Evolutionary conservation across 306 rosid species (phyloP), one percentile per base, ranked within the genome.

Genomic region (Rubus parviflorus): DNA sequence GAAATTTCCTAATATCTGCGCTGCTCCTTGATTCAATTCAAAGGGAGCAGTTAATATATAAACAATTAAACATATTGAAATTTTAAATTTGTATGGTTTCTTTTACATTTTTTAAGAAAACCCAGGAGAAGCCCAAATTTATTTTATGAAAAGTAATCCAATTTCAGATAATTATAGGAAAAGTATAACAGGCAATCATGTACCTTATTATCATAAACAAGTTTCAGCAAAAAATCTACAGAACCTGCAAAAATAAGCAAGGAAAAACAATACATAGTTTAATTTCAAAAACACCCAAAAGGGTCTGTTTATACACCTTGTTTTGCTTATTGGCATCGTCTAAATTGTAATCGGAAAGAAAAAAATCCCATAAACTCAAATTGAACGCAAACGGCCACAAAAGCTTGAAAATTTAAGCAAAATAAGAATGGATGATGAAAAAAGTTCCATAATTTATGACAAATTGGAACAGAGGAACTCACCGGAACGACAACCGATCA

Each of bases 131-230:
- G 54, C 69, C 56, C 64, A 70, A 76, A 7, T n/a, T 61, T 37
- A 4, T 45, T 63, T 38, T 19, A 30, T 53, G 8, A 16, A 60
- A 43, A 47, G 7, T 19, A 57, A 38, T 40, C 35, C 51, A 75
- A 79, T 22, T 8, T 17, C 22, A 17, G 37, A 73, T 3, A 35
- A 48, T 13, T 15, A 19, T 67, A 11, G 3, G 16, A 41, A 7
- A 42, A 35, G 58, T 35, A 38, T 41, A 25, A 45, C 57, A 61
- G 6, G 56, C 30, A 74, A 77, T 15, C 72, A 53, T n/a, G 46
- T 79, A 83, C 87, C 87, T 83, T 83, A 48, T 75, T 43, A 79
- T 75, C 87, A 75, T 76, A 84, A 81, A 81, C 83, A 43, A 76
- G 67, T 51, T 74, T 69, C 80, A 80, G 66, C 49, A 16, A 74